Percentiles rank a stretch among this genome's conserved stretches.
Evolutionary conservation across 2,329 filamentous ascomycete species (phyloP).

Genomic region (Penicillium sp.): DNA sequence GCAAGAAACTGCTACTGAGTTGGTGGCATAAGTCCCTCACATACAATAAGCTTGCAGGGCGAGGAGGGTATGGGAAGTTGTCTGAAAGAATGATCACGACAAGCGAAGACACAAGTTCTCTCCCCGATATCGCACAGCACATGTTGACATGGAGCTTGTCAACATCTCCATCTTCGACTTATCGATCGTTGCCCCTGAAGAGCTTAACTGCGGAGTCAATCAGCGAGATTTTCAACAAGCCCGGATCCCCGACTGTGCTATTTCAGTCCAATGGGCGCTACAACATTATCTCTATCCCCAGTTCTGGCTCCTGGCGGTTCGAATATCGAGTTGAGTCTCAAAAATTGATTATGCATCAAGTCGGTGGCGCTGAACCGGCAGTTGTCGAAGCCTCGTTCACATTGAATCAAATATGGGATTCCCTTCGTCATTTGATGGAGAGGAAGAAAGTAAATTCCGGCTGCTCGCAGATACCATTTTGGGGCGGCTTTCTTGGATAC

Average conservation of each 20-base stretch:
- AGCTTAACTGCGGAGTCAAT: conserved; percentile 27
- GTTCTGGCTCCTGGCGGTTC: conserved; percentile 32
- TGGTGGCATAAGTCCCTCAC: conserved; percentile 64
- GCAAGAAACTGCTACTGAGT: conserved; percentile 58
- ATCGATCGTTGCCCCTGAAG: conserved; percentile 20
- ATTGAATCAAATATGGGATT: conserved; percentile 30
- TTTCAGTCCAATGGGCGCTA: conserved; percentile 42
- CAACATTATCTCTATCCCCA: conserved; percentile 33
- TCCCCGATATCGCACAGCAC: conserved; percentile 44
- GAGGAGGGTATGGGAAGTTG: conserved; percentile 18
- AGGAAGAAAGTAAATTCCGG: conserved; percentile 34
- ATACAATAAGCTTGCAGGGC: conserved; percentile 50
- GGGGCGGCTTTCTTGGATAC: conserved; percentile 79
- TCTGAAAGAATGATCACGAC: conserved; percentile 17
- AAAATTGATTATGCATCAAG: conserved; percentile 20
- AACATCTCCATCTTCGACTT: conserved; percentile 22
- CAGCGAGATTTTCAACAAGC: conserved; percentile 30
- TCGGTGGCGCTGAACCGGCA: conserved; percentile 6
- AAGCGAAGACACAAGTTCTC: conserved; percentile 11
- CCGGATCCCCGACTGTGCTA: conserved; percentile 28
- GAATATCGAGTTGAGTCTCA: conserved; percentile 28
- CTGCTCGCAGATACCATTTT: conserved; percentile 52
- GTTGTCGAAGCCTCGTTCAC: conserved; percentile 15
- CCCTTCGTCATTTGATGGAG: conserved; percentile 36
- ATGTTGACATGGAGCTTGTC: conserved; percentile 31